A percentile compares a stretch with the other conserved stretches of the same genome.
Conservation (phyloP, 2,329 filamentous ascomycete species). For the Hypomyces perniciosus region DNA sequence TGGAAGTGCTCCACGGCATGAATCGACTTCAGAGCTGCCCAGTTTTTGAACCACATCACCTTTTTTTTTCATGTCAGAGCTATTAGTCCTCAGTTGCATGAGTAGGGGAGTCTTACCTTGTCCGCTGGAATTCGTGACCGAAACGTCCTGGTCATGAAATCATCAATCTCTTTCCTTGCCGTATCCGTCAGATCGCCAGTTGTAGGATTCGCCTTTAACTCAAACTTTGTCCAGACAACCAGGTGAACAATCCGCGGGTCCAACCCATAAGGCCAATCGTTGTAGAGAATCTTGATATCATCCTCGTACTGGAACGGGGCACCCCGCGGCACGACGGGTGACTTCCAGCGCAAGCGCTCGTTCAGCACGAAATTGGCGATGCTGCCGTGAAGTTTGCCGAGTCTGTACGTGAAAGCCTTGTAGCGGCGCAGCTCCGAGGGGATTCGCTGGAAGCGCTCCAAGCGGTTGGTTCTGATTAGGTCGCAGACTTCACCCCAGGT, state of each 20-base stretch:
- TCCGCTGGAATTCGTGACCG: constrained; percentile 43
- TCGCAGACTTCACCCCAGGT: constrained; percentile 64
- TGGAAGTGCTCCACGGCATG: constrained; percentile 90
- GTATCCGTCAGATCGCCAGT: constrained; percentile 62
- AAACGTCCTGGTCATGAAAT: constrained; percentile 65
- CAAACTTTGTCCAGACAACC: constrained; percentile 90
- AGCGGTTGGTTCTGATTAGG: constrained; percentile 58
- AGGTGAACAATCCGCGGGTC: constrained; percentile 73
- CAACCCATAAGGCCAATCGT: constrained; percentile 93
- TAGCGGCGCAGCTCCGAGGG: constrained; percentile 78
- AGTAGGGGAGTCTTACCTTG: constrained; percentile 38
- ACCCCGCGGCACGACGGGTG: constrained; percentile 30
- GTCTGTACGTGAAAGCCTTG: constrained; percentile 57
- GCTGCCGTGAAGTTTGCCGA: constrained; percentile 65
- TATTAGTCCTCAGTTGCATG: not conserved
- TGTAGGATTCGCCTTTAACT: constrained; percentile 59
- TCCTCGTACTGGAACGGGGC: constrained; percentile 39
- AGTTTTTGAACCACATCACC: constrained; percentile 61
- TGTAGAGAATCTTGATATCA: constrained; percentile 71
- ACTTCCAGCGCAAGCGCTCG: constrained; percentile 63
- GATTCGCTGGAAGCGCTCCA: constrained; percentile 69
- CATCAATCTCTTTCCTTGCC: constrained; percentile 60
- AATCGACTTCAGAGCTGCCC: constrained; percentile 77
- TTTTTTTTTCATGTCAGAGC: constrained; percentile 12
- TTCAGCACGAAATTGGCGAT: constrained; percentile 71